phyloP scores from a whole-genome alignment of 2,329 filamentous ascomycete species.

The Fusarium mangiferae region DNA sequence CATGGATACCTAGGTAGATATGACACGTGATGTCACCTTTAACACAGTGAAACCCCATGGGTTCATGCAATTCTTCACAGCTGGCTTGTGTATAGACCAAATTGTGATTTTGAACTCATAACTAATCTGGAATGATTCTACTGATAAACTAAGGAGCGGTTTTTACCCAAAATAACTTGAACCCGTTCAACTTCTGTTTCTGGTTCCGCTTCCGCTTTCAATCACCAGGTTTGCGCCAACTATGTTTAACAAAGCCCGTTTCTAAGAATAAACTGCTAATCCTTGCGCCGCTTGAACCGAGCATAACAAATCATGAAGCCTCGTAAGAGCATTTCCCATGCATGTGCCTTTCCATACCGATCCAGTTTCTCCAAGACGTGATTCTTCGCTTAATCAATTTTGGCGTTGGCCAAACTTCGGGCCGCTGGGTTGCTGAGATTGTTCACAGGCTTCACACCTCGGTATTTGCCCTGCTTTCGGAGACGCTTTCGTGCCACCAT shows the following conservation, averaged over 20 bases:
- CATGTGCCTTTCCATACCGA: background rate
- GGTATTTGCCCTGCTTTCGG: slow-evolving; percentile 86
- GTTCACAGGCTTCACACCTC: slow-evolving; percentile 80
- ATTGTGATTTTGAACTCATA: background rate
- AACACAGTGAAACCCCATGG: background rate
- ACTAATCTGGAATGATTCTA: background rate
- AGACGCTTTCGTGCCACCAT: slow-evolving; percentile 97
- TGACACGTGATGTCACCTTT: background rate
- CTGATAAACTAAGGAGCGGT: slow-evolving; percentile 15
- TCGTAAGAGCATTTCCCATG: slow-evolving; percentile 16
- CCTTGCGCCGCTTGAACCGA: slow-evolving; percentile 12
- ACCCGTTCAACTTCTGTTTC: background rate
- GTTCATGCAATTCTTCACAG: background rate
- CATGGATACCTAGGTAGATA: background rate
- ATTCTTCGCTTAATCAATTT: slow-evolving; percentile 69
- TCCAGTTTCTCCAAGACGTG: background rate
- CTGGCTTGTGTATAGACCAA: background rate
- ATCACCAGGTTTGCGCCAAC: background rate
- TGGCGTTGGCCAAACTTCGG: slow-evolving; percentile 75
- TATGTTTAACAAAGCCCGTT: background rate
- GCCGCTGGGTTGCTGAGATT: slow-evolving; percentile 78
- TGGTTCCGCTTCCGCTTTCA: slow-evolving; percentile 2
- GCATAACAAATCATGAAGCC: slow-evolving; percentile 23
- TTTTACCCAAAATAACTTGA: background rate
- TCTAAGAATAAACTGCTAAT: background rate